These are phyloP conservation scores for Cladophialophora bantiana DNA, from an alignment of 2,329 filamentous ascomycete species.

Conservation along the genomic window DNA sequence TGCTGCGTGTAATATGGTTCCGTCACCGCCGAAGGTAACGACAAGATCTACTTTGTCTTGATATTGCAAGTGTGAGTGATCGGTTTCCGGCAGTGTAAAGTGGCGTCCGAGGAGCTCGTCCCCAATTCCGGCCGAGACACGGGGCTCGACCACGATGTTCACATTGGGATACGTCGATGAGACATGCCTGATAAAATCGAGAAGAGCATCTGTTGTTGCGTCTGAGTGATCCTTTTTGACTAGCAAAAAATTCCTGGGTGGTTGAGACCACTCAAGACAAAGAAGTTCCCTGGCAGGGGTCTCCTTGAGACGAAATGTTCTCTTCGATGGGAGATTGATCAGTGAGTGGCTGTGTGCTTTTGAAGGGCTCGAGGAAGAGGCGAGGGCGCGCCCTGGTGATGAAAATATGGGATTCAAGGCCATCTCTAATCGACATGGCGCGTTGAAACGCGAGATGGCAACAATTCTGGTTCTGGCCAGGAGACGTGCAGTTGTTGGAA, in stretches of 20 bases:
- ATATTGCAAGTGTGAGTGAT: constrained; percentile 46
- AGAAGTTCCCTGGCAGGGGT: constrained; percentile 63
- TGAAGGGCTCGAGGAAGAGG: background rate
- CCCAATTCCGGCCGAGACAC: constrained; percentile 75
- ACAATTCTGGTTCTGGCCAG: constrained; percentile 1
- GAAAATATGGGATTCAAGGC: background rate
- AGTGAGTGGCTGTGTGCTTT: constrained; percentile 13
- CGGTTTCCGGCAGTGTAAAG: constrained; percentile 20
- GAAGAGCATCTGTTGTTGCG: constrained; percentile 61
- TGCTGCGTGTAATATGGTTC: constrained; percentile 84
- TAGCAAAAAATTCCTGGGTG: constrained; percentile 72
- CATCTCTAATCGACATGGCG: background rate
- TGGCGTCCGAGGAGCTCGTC: constrained; percentile 39
- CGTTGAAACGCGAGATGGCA: background rate
- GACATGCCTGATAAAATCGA: constrained; percentile 74
- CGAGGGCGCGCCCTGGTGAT: constrained; percentile 10
- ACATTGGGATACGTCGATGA: constrained; percentile 79
- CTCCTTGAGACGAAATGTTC: constrained; percentile 30
- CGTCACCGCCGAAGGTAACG: constrained; percentile 90
- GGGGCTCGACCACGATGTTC: constrained; percentile 81
- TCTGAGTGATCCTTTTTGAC: constrained; percentile 70
- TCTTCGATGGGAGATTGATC: constrained; percentile 26
- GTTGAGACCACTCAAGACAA: constrained; percentile 70
- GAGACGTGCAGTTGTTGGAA: background rate
- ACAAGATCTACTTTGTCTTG: constrained; percentile 86